Conservation (phyloP, 805 yeast genomes). For the Candida odintsovae region DNA sequence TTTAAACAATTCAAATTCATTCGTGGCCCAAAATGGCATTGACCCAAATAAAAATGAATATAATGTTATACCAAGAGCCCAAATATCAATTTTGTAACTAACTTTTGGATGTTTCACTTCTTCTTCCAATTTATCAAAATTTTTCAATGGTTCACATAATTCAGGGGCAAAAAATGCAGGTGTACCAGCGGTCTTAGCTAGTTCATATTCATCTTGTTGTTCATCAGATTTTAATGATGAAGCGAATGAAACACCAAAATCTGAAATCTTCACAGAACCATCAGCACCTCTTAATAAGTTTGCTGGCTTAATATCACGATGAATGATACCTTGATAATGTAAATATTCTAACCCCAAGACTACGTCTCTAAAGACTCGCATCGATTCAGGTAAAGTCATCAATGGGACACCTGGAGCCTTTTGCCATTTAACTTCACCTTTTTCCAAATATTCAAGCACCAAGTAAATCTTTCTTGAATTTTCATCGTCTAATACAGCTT, state of each 20-base stretch:
- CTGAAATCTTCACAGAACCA: slow-evolving; percentile 84
- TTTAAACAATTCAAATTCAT: slow-evolving; percentile 80
- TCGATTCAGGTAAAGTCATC: slow-evolving; percentile 58
- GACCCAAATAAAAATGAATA: slow-evolving; percentile 84
- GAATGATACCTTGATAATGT: slow-evolving; percentile 87
- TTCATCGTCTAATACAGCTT: slow-evolving; percentile 84
- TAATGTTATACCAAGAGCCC: slow-evolving; percentile 94
- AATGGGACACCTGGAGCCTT: slow-evolving; percentile 53
- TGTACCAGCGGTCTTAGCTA: slow-evolving; percentile 95
- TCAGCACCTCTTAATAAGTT: slow-evolving; percentile 69
- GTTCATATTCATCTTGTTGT: slow-evolving; percentile 65
- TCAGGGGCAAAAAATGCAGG: slow-evolving; percentile 98
- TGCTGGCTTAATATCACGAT: slow-evolving; percentile 95
- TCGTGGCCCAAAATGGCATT: slow-evolving; percentile 83
- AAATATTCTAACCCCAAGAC: slow-evolving; percentile 83
- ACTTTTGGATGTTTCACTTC: slow-evolving; percentile 41
- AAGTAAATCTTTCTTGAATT: slow-evolving; percentile 80
- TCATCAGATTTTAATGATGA: slow-evolving; percentile 34
- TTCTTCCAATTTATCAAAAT: slow-evolving; percentile 14
- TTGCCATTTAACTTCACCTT: slow-evolving; percentile 90
- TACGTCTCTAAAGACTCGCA: slow-evolving; percentile 76
- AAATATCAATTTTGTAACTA: slow-evolving; percentile 84
- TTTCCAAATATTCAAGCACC: slow-evolving; percentile 83
- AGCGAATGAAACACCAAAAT: slow-evolving; percentile 92
- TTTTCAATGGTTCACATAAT: slow-evolving; percentile 51